Percentiles rank a stretch among this genome's conserved stretches.
phyloP scores from a whole-genome alignment of 371 early-diverging fungal species.

The Smittium mucronatum region DNA sequence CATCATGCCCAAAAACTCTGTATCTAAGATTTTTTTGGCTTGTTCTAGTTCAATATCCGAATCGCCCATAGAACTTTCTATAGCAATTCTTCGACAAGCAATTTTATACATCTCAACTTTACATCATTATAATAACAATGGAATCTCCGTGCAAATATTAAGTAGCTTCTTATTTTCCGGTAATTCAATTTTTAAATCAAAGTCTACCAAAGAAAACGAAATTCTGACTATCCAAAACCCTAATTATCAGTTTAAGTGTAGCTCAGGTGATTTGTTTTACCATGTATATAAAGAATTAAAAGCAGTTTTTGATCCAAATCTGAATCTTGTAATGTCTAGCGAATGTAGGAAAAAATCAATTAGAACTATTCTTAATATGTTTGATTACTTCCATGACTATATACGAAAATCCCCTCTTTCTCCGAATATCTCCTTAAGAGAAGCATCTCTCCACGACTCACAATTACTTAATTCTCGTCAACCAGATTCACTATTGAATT shows the following conservation, averaged over 20 bases:
- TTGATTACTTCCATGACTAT: not conserved
- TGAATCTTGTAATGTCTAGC: not conserved
- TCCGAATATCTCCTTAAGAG: not conserved
- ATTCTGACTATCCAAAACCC: not conserved
- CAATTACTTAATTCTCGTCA: no score
- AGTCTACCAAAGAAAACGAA: not conserved
- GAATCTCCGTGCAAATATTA: not conserved
- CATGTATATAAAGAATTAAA: not conserved
- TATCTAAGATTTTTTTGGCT: not conserved
- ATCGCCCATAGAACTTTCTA: not conserved
- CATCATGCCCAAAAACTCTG: not conserved
- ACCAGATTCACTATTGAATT: no score
- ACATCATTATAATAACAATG: not conserved
- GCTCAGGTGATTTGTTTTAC: not conserved
- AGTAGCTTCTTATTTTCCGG: not conserved
- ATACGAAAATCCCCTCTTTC: not conserved
- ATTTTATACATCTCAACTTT: not conserved
- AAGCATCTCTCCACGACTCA: no score
- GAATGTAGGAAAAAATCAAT: not conserved
- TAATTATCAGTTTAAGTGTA: not conserved
- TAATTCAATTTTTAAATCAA: not conserved
- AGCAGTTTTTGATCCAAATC: constrained; percentile 5
- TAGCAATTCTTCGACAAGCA: not conserved
- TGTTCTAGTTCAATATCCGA: not conserved
- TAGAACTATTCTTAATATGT: constrained; percentile 1